Conservation (phyloP, 805 yeast genomes). For the Spathaspora sp. region DNA sequence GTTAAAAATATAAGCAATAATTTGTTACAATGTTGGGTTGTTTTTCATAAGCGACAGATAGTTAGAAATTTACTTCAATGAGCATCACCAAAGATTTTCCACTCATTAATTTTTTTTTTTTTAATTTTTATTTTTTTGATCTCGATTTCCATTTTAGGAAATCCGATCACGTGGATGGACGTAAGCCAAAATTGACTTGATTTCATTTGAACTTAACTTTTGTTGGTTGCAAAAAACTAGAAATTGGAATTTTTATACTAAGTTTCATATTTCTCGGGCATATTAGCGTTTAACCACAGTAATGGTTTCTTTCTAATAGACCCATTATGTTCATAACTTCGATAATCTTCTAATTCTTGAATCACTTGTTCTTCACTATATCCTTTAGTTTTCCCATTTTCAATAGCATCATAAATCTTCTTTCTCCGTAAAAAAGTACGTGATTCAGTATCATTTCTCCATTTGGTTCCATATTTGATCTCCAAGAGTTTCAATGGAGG, state of each 20-base stretch:
- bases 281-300: constrained; percentile 26
- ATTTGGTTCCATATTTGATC: constrained; percentile 45
- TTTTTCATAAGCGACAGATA: too few relatives aligned
- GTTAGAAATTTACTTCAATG: neutral
- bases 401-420: constrained; percentile 53
- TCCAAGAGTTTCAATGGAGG: constrained; percentile 52
- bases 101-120: neutral
- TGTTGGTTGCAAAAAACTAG: constrained; percentile 3
- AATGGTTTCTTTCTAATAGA: constrained; percentile 29
- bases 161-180: neutral
- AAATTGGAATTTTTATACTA: neutral
- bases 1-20: too few relatives aligned
- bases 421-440: constrained; percentile 52
- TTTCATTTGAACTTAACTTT: neutral
- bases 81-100: neutral
- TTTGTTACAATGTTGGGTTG: too few relatives aligned
- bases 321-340: constrained; percentile 40
- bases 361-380: constrained; percentile 40
- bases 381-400: constrained; percentile 44
- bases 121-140: neutral
- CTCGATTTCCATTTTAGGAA: neutral
- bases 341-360: constrained; percentile 42
- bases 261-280: constrained; percentile 20
- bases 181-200: neutral
- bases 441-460: constrained; percentile 55